These are phyloP conservation scores for Strobilomyces dryophilus DNA, from an alignment of 768 basidiomycete genomes.

Conservation along the genomic window DNA sequence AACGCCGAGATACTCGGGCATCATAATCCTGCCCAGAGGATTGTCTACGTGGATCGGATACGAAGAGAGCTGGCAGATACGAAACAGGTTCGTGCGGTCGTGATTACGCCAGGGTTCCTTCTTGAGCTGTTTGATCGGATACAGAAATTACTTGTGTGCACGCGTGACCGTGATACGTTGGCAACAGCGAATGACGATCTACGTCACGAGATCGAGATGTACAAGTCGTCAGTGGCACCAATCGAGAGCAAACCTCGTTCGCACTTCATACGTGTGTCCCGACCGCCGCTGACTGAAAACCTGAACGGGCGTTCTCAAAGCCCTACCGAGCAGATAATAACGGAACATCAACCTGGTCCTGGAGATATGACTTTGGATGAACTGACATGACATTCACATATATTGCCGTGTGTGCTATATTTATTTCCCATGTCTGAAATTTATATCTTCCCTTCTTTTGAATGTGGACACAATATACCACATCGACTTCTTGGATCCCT, in stretches of 20 bases:
- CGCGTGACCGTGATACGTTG: constrained; percentile 47
- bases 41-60: constrained; percentile 83
- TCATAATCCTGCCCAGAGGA: constrained; percentile 78
- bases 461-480: too few relatives aligned
- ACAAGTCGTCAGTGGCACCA: constrained; percentile 53
- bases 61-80: constrained; percentile 74
- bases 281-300: constrained; percentile 46
- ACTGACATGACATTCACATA: constrained; percentile 24
- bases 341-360: constrained; percentile 36
- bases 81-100: constrained; percentile 59
- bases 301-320: constrained; percentile 28
- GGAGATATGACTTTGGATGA: constrained; percentile 54
- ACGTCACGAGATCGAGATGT: constrained; percentile 52
- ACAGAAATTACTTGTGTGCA: constrained; percentile 48
- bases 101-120: neutral
- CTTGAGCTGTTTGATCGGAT: neutral
- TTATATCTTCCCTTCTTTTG: too few relatives aligned
- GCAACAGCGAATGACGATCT: constrained; percentile 43
- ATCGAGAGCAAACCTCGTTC: constrained; percentile 51
- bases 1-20: constrained; percentile 87
- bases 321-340: constrained; percentile 14
- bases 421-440: neutral
- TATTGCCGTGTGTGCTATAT: constrained; percentile 10
- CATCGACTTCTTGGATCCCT: too few relatives aligned
- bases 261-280: constrained; percentile 40